A percentile compares a stretch with the other conserved stretches of the same genome.
These are phyloP conservation scores for Thalassia testudinum DNA, from an alignment of 116 monocot species.

Conservation along the genomic window DNA sequence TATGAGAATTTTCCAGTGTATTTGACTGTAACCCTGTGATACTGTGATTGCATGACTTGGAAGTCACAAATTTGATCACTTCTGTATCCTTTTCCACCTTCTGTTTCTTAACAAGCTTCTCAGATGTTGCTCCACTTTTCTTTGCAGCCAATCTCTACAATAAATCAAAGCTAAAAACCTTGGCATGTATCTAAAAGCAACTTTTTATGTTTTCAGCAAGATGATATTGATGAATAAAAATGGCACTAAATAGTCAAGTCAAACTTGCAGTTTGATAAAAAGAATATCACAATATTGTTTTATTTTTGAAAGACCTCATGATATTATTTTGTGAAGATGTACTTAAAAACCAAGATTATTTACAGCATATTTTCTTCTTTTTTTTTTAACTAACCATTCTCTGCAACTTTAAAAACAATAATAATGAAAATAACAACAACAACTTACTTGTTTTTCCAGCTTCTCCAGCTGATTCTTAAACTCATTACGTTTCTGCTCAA, in stretches of 20 bases:
- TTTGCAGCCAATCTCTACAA: constrained; percentile 29
- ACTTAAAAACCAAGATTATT: too few species aligned
- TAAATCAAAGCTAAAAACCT: constrained; percentile 4
- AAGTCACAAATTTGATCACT: constrained; percentile 10
- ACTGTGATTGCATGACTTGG: neutral
- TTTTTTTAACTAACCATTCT: too few species aligned
- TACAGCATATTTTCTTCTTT: too few species aligned
- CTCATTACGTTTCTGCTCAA: constrained; percentile 72
- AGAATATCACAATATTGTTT: too few species aligned
- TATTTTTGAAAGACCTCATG: too few species aligned
- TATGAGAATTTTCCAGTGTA: constrained; percentile 12
- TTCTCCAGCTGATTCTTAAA: constrained; percentile 73
- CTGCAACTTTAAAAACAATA: too few species aligned
- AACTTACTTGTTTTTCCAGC: constrained; percentile 82
- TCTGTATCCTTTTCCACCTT: constrained; percentile 21
- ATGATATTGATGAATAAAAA: too few species aligned
- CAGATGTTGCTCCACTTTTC: constrained; percentile 24
- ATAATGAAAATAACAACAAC: neutral
- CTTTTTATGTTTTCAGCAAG: neutral
- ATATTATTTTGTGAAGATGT: too few species aligned
- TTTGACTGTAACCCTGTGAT: constrained; percentile 15
- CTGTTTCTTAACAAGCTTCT: constrained; percentile 34
- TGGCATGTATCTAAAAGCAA: neutral
- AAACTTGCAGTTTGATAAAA: neutral
- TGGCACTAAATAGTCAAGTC: neutral